Conservation (phyloP, 1,139 yeast genomes). For the Nakaseomyces sp. region DNA sequence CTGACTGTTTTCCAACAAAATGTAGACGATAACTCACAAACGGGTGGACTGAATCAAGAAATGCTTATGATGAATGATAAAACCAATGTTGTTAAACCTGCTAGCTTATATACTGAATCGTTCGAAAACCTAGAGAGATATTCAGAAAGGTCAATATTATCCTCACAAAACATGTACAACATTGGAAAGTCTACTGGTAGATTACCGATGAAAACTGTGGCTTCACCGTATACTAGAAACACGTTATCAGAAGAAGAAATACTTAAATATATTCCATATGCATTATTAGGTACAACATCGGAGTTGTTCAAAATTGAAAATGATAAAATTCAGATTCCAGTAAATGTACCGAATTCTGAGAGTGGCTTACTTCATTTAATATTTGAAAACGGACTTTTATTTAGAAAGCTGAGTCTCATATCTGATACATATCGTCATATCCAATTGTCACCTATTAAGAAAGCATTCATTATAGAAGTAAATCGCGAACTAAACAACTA, state of each 20-base stretch:
- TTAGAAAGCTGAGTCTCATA: conserved; percentile 36
- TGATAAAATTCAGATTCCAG: conserved; percentile 39
- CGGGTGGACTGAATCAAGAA: conserved; percentile 11
- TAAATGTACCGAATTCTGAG: conserved; percentile 45
- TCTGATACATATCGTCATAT: conserved; percentile 10
- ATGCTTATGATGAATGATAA: conserved; percentile 17
- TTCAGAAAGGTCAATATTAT: conserved; percentile 32
- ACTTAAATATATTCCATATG: conserved; percentile 51
- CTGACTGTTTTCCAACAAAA: conserved; percentile 10
- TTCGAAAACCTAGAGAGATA: conserved; percentile 32
- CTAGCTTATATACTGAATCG: conserved; percentile 31
- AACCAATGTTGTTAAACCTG: conserved; percentile 15
- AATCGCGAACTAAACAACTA: conserved; percentile 48
- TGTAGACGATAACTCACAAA: not conserved
- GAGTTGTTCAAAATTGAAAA: conserved; percentile 44
- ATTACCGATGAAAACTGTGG: conserved; percentile 21
- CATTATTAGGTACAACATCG: conserved; percentile 68
- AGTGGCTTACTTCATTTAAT: conserved; percentile 49
- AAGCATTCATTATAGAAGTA: conserved; percentile 54
- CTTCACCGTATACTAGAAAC: conserved; percentile 25
- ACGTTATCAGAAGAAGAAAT: conserved; percentile 42
- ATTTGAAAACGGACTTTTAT: conserved; percentile 68
- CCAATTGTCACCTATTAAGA: conserved; percentile 47
- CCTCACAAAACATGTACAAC: conserved; percentile 15
- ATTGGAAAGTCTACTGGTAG: conserved; percentile 10